Evolutionary conservation across 2,329 filamentous ascomycete genomes (phyloP).

Genomic region (Herpotrichia juniperi): DNA sequence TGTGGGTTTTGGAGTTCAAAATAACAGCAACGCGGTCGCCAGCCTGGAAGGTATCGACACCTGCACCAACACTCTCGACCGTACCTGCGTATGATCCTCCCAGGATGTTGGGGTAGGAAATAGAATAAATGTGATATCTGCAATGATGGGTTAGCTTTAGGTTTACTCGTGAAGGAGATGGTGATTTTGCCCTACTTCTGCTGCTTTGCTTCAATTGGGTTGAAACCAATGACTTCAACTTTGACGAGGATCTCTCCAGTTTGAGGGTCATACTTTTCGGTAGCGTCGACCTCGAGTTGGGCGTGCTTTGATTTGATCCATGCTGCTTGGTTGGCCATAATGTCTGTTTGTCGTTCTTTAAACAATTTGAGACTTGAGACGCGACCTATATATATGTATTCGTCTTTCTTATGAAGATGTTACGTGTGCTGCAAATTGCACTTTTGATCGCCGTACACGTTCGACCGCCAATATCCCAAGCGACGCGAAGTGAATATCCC

Average conservation of each 20-base stretch:
- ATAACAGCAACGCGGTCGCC: slow-evolving; percentile 38
- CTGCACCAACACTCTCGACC: slow-evolving; percentile 35
- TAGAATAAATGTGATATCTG: slow-evolving; percentile 13
- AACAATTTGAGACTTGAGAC: too few relatives aligned
- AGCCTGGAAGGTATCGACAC: slow-evolving; percentile 28
- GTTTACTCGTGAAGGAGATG: too few relatives aligned
- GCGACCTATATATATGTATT: too few relatives aligned
- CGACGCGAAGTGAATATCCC: too few relatives aligned
- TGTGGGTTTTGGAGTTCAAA: slow-evolving; percentile 4
- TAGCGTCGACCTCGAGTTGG: background rate
- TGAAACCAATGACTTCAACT: slow-evolving; percentile 29
- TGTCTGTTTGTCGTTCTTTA: too few relatives aligned
- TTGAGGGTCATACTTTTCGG: slow-evolving; percentile 12
- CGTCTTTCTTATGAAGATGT: too few relatives aligned
- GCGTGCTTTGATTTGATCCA: background rate
- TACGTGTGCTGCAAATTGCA: too few relatives aligned
- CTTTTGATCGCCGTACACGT: too few relatives aligned
- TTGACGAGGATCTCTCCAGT: slow-evolving; percentile 27
- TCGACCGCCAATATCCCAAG: too few relatives aligned
- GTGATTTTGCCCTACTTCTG: slow-evolving; percentile 3
- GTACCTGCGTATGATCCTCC: slow-evolving; percentile 31
- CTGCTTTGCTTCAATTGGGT: slow-evolving; percentile 31
- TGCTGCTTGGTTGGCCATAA: background rate
- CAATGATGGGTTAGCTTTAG: too few relatives aligned
- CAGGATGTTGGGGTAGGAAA: slow-evolving; percentile 32